Base-by-base conservation (phyloP, 164 flowering plant species). In the Tetracentron sinense region DNA sequence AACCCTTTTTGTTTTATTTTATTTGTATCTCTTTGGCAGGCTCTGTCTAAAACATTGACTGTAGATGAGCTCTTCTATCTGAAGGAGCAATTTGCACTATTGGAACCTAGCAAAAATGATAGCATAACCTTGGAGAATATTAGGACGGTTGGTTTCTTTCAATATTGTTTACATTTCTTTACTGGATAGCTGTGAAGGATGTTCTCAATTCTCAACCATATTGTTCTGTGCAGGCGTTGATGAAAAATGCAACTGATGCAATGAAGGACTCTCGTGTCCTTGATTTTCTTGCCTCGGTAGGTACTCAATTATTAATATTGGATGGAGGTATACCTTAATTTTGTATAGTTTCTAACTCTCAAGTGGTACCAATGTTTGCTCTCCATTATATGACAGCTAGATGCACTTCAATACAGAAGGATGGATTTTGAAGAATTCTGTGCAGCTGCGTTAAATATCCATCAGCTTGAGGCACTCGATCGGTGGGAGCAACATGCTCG, bases 351-450 rank as follows among this genome's bases (percentile, higher is more conserved):
- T n/a, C n/a, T n/a, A n/a, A n/a, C n/a, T n/a, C n/a, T n/a, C n/a
- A n/a, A n/a, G n/a, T n/a, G n/a, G n/a, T n/a, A n/a, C n/a, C n/a
- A n/a, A n/a, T n/a, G n/a, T n/a, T n/a, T n/a, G n/a, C n/a, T n/a
- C 51, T 58, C 25, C 56, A 17, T 57, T 59, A n/a, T 44, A 31
- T 66, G 72, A 58, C 87, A 92, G 98, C 71, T 93, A 72, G 81
- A 75, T 75, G 81, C 83, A 49, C 94, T 93, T 67, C 96, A 88
- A 51, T 93, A 83, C 75, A 83, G 96, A 82, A 84, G 82, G 65
- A 87, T 93, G 94, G 87, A 89, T 72, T 90, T 89, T 74, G 98
- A 86, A 71, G 98, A 93, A 70, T 90, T 93, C 61, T 85, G 96
- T 81, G 92, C 96, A 27, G 98, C 96, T 54, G 84, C 97, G 26